Evolutionary conservation across 257 asterid genomes (phyloP).

Genomic region (Verbascum thapsus): DNA sequence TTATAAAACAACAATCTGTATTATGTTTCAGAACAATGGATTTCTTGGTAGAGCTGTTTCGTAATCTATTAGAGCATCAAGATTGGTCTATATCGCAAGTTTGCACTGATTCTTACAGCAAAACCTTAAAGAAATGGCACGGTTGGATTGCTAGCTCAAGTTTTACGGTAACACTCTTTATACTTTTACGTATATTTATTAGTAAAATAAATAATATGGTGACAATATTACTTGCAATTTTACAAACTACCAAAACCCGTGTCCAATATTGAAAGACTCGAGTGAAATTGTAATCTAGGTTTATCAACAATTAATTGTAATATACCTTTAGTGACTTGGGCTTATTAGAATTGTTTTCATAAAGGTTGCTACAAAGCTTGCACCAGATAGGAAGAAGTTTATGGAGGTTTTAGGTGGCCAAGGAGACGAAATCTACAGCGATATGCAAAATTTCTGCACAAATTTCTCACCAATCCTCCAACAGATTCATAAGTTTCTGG

Average conservation of each 20-base stretch:
- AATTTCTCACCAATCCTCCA: slow-evolving; percentile 56
- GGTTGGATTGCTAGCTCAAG: slow-evolving; percentile 91
- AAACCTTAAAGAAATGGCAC: slow-evolving; percentile 86
- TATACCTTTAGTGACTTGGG: no score
- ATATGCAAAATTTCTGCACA: slow-evolving; percentile 57
- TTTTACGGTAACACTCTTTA: slow-evolving; percentile 47
- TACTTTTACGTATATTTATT: no score
- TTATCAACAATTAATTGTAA: no score
- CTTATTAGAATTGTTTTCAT: no score
- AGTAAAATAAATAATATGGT: no score
- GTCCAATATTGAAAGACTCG: no score
- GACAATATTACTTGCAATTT: no score
- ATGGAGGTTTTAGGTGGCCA: slow-evolving; percentile 64
- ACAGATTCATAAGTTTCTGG: slow-evolving; percentile 71
- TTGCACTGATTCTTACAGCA: slow-evolving; percentile 69
- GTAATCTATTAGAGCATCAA: slow-evolving; percentile 55
- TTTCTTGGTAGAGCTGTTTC: slow-evolving; percentile 76
- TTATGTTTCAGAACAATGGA: slow-evolving; percentile 71
- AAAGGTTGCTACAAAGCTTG: slow-evolving; percentile 72
- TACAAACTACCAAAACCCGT: no score
- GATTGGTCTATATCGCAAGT: slow-evolving; percentile 82
- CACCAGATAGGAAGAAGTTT: slow-evolving; percentile 77
- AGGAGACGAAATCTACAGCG: slow-evolving; percentile 40
- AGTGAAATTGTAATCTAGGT: no score
- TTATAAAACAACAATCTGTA: not conserved